A percentile compares a stretch with the other conserved stretches of the same genome.
phyloP scores from a whole-genome alignment of 169 alveolate species.

The Cystoisospora suis region DNA sequence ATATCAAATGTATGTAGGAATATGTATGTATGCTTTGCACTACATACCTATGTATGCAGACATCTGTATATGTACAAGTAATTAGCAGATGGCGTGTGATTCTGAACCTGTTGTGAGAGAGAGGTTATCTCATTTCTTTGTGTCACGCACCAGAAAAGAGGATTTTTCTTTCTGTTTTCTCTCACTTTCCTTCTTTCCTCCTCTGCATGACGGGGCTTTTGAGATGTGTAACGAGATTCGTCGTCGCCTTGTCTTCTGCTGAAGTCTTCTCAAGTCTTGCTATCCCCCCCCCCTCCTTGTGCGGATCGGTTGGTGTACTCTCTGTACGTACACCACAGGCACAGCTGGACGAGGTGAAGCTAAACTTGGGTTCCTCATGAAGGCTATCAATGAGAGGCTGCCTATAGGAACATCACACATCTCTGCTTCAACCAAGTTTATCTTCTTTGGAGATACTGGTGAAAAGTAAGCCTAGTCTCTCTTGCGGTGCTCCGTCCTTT shows the following conservation, averaged over 20 bases:
- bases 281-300: neutral
- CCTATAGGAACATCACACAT: neutral
- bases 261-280: neutral
- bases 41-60: neutral
- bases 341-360: neutral
- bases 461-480: slow-evolving; percentile 23
- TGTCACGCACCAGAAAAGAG: too few species aligned
- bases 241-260: neutral
- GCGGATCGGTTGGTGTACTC: neutral
- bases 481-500: too few species aligned
- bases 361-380: neutral
- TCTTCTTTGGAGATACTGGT: slow-evolving; percentile 20
- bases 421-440: neutral
- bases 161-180: neutral
- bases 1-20: neutral
- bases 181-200: neutral
- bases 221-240: neutral
- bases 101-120: neutral
- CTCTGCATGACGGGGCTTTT: neutral
- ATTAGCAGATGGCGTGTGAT: neutral
- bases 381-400: neutral
- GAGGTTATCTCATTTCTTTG: neutral
- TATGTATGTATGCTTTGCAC: neutral
- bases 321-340: neutral
- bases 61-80: neutral